Base-by-base conservation (phyloP, 768 basidiomycete species). In the Inosperma sp. region DNA sequence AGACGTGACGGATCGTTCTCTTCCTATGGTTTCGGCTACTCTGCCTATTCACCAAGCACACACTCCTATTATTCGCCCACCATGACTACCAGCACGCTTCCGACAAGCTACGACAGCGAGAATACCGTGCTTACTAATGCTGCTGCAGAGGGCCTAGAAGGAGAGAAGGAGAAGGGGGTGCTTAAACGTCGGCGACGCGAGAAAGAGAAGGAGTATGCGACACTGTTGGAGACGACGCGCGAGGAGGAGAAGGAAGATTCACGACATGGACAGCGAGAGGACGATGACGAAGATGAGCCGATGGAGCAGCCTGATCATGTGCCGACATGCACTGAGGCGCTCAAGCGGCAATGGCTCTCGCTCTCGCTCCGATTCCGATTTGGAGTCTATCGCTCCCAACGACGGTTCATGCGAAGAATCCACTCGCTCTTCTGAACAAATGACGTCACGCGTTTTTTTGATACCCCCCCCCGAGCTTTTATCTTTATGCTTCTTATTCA, bases 51-150 rank as follows among this genome's bases (percentile, higher is more conserved):
- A 22, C 45, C 50, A 17, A 51, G 33, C 33, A 2, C 31, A 5
- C 25, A 33, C 14, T 45, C 26, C 5, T 51, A 45, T 21, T 35
- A 45, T 22, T 51, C 50, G 14, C 50, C 50, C 14, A 36, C 50
- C 8, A 44, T 44, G 33, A 51, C 50, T 16, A 51, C 31, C 16
- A 51, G 22, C 23, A 51, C 50, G 0, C 42, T 51, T 23, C 50
- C 50, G 16, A 51, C 50, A 12, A 42, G 39, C 30, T 51, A 51
- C 42, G 50, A 51, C 17, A 51, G 50, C 42, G 50, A 51, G 12
- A 31, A 31, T 22, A 51, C 50, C 2, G 21, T 36, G 6, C n/a
- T 51, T 17, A 31, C 40, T 22, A 19, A 17, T 4, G 19, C 39
- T n/a, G 39, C 39, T n/a, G n/a, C n/a, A n/a, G n/a, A 25, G 4